Evolutionary conservation across 306 rosid genomes (phyloP), one percentile per base, ranked within the genome.

Genomic region (Bauhinia variegata): DNA sequence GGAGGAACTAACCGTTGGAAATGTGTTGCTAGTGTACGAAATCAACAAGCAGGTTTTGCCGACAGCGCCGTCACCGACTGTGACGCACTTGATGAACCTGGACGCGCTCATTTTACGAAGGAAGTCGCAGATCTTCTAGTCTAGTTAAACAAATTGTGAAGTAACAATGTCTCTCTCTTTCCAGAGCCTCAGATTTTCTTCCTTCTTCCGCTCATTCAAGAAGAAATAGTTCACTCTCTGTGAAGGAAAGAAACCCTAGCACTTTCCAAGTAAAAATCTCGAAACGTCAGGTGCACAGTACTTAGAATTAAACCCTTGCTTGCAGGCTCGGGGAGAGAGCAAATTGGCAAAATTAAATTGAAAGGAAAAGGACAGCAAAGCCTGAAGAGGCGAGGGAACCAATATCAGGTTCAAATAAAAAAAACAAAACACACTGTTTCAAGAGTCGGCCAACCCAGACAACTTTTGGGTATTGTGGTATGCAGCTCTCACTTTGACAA

Each of bases 51-150:
- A 88, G 67, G 92, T 91, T 80, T 91, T 91, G 66, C 97, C 95
- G 31, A 91, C 95, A 8, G 97, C 97, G 9, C 95, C 97, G 36
- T 91, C 97, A 4, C 97, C 97, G 60, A 91, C 97, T 0, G 97
- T 88, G 53, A 91, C 97, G 73, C 97, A 91, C 91, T 91, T 91
- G 4, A 91, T 86, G 91, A 84, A 91, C 85, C 92, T 91, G 14
- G 95, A 88, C 8, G 87, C 91, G 54, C 97, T 91, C 97, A 91
- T 91, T 60, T 75, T 67, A 63, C 14, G 11, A 1, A 14, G 56
- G 59, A 71, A 74, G 68, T 76, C 58, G 67, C 73, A 68, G 83
- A 86, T 80, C 86, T 73, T 58, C 51, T 7, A 23, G 28, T 23
- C 28, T 23, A 23, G 2, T 47, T 56, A 53, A 43, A 50, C 1